These are phyloP conservation scores for Chloris gayana DNA, from an alignment of 176 grass and related monocot genomes.

Conservation along the genomic window DNA sequence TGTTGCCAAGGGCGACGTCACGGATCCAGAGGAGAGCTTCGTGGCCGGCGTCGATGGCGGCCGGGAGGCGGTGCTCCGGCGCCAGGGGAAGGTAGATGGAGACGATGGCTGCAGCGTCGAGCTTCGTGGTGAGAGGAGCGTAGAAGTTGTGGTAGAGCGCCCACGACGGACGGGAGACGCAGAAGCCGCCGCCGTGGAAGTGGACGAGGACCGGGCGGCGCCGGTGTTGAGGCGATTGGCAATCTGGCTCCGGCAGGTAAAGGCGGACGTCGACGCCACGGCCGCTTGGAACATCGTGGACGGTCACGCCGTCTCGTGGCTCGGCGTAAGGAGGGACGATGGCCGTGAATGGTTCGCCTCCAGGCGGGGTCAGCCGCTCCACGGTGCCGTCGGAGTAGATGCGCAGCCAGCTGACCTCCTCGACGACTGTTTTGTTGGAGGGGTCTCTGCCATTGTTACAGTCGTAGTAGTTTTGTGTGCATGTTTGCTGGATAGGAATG, in stretches of 20 bases:
- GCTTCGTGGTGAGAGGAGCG: not conserved
- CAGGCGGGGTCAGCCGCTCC: conserved; percentile 28
- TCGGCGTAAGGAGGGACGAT: conserved; percentile 25
- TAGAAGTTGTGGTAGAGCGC: conserved; percentile 60
- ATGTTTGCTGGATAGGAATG: not conserved
- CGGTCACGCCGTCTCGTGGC: conserved; percentile 45
- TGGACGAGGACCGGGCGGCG: conserved; percentile 44
- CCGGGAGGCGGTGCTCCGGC: conserved; percentile 41
- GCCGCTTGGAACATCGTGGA: conserved; percentile 37
- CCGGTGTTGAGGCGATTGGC: not conserved
- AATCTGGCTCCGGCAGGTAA: conserved; percentile 16
- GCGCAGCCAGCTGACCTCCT: conserved; percentile 44
- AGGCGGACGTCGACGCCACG: conserved; percentile 32
- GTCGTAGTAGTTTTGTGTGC: not conserved
- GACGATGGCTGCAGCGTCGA: conserved; percentile 35
- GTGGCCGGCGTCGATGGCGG: conserved; percentile 28
- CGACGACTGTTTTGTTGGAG: conserved; percentile 26
- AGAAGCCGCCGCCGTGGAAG: conserved; percentile 59
- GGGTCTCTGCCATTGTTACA: not conserved
- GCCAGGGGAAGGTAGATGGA: conserved; percentile 47
- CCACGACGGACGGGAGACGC: conserved; percentile 40
- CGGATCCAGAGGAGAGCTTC: conserved; percentile 45
- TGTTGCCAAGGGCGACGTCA: conserved; percentile 21
- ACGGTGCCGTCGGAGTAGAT: conserved; percentile 46
- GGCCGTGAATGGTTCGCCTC: conserved; percentile 20